These are phyloP conservation scores for Lithocarpus polystachyus DNA, from an alignment of 306 rosid genomes.

Conservation along the genomic window DNA sequence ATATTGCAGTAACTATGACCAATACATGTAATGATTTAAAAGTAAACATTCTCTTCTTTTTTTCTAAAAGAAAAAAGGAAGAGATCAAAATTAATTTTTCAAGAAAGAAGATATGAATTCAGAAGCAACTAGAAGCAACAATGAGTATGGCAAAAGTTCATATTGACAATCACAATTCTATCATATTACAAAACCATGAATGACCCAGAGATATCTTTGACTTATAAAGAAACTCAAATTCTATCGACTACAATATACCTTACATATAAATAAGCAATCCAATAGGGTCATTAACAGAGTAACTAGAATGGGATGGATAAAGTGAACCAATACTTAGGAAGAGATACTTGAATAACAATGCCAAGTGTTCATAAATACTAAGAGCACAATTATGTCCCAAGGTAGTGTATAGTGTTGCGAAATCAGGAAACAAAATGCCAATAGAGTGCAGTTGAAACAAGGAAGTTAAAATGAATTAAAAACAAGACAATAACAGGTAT, in stretches of 20 bases:
- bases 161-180: background rate
- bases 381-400: background rate
- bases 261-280: background rate
- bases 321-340: background rate
- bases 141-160: background rate
- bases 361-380: background rate
- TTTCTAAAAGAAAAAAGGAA: background rate
- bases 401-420: background rate
- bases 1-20: slow-evolving; percentile 8
- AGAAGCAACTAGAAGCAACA: background rate
- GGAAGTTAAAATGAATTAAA: background rate
- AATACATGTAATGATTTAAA: background rate
- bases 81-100: background rate
- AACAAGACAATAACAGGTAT: background rate
- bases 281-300: background rate
- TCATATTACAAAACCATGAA: background rate
- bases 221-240: background rate
- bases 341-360: background rate
- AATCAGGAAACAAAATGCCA: background rate
- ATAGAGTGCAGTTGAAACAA: background rate
- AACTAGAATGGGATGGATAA: background rate
- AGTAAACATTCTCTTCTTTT: background rate
- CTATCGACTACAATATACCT: background rate
- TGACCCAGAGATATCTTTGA: background rate
- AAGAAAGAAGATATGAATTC: background rate